These are phyloP conservation scores for Pseudocercospora vitis DNA, from an alignment of 2,329 filamentous ascomycete species.

Conservation along the genomic window DNA sequence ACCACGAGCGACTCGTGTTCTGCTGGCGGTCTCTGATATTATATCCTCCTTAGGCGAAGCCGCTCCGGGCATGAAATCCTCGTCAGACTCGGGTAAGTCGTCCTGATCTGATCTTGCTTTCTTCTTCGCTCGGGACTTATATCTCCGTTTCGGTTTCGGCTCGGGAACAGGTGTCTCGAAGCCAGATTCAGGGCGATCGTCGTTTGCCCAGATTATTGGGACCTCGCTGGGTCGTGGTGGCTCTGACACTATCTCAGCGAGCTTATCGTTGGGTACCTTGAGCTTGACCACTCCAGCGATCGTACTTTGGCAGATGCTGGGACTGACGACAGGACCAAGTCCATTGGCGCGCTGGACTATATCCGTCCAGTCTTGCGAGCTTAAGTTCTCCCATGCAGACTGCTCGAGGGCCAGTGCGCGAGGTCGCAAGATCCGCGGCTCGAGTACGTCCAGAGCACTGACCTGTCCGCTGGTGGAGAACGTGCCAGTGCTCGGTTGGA, in stretches of 20 bases:
- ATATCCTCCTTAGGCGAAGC: neutral
- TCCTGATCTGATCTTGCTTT: slow-evolving; percentile 12
- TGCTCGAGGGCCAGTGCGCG: neutral
- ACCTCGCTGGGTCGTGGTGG: slow-evolving; percentile 6
- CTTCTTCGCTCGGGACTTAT: slow-evolving; percentile 16
- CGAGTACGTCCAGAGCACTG: neutral
- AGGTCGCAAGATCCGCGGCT: neutral
- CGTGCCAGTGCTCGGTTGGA: slow-evolving; percentile 16
- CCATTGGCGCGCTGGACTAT: slow-evolving; percentile 6
- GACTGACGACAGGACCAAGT: neutral
- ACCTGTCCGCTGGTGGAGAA: slow-evolving; percentile 14
- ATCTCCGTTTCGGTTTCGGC: slow-evolving; percentile 7
- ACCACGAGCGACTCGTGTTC: neutral
- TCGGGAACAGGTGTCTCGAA: slow-evolving; percentile 6
- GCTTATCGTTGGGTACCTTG: slow-evolving; percentile 16
- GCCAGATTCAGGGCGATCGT: neutral
- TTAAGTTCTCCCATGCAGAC: neutral
- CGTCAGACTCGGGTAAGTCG: slow-evolving; percentile 11
- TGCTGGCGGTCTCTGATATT: neutral
- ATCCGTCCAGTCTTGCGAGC: slow-evolving; percentile 2
- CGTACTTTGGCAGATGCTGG: neutral
- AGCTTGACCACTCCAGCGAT: slow-evolving; percentile 14
- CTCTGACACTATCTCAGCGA: slow-evolving; percentile 12
- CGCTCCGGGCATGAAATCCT: slow-evolving; percentile 16
- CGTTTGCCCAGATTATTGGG: neutral